A percentile compares a stretch with the other conserved stretches of the same genome.
These are phyloP conservation scores for Phoenix roebelenii DNA, from an alignment of 176 grass and related monocot genomes.

Conservation along the genomic window DNA sequence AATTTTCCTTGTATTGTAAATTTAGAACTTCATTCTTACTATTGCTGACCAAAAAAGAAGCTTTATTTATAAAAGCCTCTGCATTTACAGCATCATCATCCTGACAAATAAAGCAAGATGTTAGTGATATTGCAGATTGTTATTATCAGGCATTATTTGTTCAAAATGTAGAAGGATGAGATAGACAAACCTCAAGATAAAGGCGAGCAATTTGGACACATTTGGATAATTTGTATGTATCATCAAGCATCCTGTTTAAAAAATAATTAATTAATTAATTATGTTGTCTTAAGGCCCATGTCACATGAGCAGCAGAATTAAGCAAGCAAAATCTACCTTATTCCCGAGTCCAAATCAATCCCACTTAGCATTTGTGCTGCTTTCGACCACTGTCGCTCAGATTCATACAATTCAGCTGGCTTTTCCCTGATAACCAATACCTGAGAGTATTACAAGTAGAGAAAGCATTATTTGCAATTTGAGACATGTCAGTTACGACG, in stretches of 20 bases:
- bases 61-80: constrained; percentile 96
- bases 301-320: too few species aligned
- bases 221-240: constrained; percentile 84
- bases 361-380: constrained; percentile 96
- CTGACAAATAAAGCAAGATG: constrained; percentile 27
- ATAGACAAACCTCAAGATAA: constrained; percentile 78
- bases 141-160: not conserved
- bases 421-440: constrained; percentile 95
- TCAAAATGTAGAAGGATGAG: constrained; percentile 1
- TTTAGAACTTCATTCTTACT: constrained; percentile 85
- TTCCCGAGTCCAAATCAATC: constrained; percentile 98
- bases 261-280: too few species aligned
- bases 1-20: constrained; percentile 66
- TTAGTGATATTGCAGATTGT: constrained; percentile 1
- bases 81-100: constrained; percentile 96
- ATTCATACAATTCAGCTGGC: constrained; percentile 86
- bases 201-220: constrained; percentile 93
- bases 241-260: constrained; percentile 77
- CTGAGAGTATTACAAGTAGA: constrained; percentile 20
- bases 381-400: constrained; percentile 91
- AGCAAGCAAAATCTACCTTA: constrained; percentile 38
- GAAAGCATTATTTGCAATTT: too few species aligned
- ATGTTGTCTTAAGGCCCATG: too few species aligned
- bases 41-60: constrained; percentile 85
- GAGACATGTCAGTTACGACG: too few species aligned